Evolutionary conservation across 352 stramenopile genomes (phyloP).

Genomic region (Globisporangium spinosum): DNA sequence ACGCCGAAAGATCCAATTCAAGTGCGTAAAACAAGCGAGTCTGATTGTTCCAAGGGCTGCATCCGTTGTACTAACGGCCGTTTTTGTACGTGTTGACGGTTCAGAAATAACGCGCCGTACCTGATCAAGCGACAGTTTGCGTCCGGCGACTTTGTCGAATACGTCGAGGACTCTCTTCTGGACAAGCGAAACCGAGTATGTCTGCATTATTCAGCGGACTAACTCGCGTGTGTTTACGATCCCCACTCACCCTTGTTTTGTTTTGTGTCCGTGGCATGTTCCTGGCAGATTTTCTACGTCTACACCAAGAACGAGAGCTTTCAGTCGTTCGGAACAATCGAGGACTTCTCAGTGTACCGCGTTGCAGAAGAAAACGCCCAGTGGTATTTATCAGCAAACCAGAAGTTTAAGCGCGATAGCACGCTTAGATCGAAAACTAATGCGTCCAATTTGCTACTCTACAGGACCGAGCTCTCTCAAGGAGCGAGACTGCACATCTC

Average conservation of each 20-base stretch:
- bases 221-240: no score
- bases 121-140: constrained; percentile 74
- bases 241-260: neutral
- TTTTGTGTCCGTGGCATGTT: neutral
- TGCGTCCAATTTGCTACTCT: neutral
- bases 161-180: constrained; percentile 70
- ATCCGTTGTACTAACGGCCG: neutral
- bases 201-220: neutral
- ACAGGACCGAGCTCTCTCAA: constrained; percentile 68
- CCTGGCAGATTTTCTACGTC: constrained; percentile 64
- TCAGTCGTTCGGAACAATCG: constrained; percentile 58
- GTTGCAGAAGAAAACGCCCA: constrained; percentile 28
- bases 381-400: constrained; percentile 30
- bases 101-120: constrained; percentile 65
- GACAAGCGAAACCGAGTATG: constrained; percentile 71
- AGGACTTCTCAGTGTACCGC: constrained; percentile 68
- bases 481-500: constrained; percentile 67
- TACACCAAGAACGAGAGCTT: constrained; percentile 77
- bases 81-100: neutral
- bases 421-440: no score
- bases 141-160: constrained; percentile 66
- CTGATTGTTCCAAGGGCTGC: neutral
- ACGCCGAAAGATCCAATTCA: constrained; percentile 53
- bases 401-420: neutral
- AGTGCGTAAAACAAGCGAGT: constrained; percentile 20